Percentiles rank a stretch among this genome's conserved stretches.
Evolutionary conservation across 306 rosid species (phyloP).

Genomic region (Trichosanthes truncata): DNA sequence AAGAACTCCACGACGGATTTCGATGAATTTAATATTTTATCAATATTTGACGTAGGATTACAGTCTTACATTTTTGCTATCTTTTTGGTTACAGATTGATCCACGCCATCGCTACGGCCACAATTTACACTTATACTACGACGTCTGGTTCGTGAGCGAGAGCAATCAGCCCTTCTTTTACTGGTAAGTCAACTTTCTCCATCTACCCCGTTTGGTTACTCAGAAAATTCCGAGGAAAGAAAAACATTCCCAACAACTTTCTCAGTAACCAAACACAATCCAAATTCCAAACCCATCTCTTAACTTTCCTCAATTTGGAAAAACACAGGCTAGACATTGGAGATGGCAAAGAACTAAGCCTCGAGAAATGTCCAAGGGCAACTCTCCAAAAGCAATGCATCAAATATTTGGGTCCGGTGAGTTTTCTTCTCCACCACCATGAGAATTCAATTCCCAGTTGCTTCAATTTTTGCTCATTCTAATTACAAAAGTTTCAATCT

Average conservation of each 20-base stretch:
- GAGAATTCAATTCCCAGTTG: background rate
- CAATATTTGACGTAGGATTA: no score
- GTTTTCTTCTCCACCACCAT: conserved; percentile 11
- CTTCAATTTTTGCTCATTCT: background rate
- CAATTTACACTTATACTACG: conserved; percentile 77
- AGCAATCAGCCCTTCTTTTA: conserved; percentile 86
- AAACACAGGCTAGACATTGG: conserved; percentile 75
- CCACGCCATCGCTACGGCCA: conserved; percentile 97
- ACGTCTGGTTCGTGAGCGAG: conserved; percentile 68
- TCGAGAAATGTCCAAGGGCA: conserved; percentile 52
- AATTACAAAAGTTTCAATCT: background rate
- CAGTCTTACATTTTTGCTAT: background rate
- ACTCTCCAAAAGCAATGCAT: conserved; percentile 74
- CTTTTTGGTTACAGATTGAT: conserved; percentile 47
- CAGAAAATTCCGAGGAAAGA: no score
- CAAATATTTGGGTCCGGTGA: conserved; percentile 80
- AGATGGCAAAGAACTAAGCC: conserved; percentile 66
- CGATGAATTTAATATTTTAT: no score
- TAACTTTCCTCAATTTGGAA: background rate
- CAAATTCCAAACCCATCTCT: background rate
- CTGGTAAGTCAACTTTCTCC: conserved; percentile 38
- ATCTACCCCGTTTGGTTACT: background rate
- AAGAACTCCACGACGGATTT: no score
- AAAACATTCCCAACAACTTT: background rate
- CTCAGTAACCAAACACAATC: background rate